Base-by-base conservation (phyloP, 495 filamentous ascomycete species). In the Neurospora sp. region DNA sequence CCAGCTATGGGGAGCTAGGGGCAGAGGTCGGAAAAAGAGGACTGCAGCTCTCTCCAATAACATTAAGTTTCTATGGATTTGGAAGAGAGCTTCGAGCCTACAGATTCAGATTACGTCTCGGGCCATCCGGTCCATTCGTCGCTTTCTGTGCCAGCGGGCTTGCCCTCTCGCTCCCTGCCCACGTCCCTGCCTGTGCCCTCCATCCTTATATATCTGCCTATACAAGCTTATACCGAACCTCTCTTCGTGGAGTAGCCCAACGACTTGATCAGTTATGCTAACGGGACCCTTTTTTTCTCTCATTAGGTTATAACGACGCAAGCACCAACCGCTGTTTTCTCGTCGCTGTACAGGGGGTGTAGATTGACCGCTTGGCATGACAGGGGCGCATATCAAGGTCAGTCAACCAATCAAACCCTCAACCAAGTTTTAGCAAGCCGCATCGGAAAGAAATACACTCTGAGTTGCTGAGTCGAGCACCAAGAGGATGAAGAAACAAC, bases 341-440 rank as follows among this genome's bases (percentile, higher is more conserved):
- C 42, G 28, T 70, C 72, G 72, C 73, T 70, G 73, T 71, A 71
- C 75, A 78, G 75, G 75, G 75, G 73, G 74, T 76, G 77, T 77
- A 73, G 75, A 73, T 75, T 73, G 69, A 71, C 70, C 15, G 71
- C 79, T 81, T 81, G 77, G 78, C 76, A 77, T 73, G 78, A 80
- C 77, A 71, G 69, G 78, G 79, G 79, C 72, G 39, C 69, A 48
- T 70, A 72, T 74, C 42, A 73, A 78, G 77, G 78, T 78, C 72
- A 78, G 79, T 80, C 75, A 75, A 54, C 79, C 78, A 81, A 81
- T 81, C 79, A 75, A 21, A 21, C 40, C 72, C 73, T 71, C 73
- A 74, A 72, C 73, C 76, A 70, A 69, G 72, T 72, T 71, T 71
- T 71, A 39, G 76, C 74, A 78, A 77, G 71, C 72, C 69, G 74